Evolutionary conservation across 2,329 filamentous ascomycete species (phyloP).

Genomic region (Colletotrichum higginsianum): DNA sequence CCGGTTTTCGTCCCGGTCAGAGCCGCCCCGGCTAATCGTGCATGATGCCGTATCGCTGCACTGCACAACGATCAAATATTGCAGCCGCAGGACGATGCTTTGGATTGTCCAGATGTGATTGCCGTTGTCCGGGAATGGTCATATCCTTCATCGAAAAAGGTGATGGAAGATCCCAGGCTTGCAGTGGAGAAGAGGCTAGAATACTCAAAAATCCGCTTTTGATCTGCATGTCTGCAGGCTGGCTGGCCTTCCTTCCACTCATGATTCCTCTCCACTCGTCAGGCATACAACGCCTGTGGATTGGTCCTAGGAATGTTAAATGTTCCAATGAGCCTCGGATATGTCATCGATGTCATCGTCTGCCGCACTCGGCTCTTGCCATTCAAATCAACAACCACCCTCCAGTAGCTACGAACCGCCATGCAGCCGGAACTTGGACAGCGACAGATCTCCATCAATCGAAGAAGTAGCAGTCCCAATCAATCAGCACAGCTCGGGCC

Average conservation of each 20-base stretch:
- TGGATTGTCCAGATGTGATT: neutral
- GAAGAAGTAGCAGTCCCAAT: neutral
- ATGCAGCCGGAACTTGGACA: neutral
- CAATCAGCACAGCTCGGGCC: neutral
- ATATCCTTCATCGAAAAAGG: constrained; percentile 5
- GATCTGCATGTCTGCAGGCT: constrained; percentile 35
- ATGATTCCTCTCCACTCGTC: constrained; percentile 35
- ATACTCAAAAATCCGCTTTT: constrained; percentile 39
- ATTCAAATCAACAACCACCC: neutral
- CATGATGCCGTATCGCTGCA: neutral
- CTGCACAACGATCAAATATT: neutral
- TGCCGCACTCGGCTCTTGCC: constrained; percentile 22
- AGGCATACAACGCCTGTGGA: constrained; percentile 8
- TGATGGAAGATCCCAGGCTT: constrained; percentile 11
- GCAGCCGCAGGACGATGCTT: constrained; percentile 12
- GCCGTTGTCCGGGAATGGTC: constrained; percentile 6
- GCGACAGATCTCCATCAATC: neutral
- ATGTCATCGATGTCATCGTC: constrained; percentile 16
- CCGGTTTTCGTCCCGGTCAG: constrained; percentile 15
- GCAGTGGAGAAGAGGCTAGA: constrained; percentile 33
- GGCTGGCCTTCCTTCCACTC: constrained; percentile 10
- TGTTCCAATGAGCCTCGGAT: constrained; percentile 4
- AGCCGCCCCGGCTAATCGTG: neutral
- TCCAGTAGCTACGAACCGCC: neutral
- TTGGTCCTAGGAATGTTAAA: constrained; percentile 1